phyloP scores from a whole-genome alignment of 805 yeast species.

The Spathaspora hagerdaliae region DNA sequence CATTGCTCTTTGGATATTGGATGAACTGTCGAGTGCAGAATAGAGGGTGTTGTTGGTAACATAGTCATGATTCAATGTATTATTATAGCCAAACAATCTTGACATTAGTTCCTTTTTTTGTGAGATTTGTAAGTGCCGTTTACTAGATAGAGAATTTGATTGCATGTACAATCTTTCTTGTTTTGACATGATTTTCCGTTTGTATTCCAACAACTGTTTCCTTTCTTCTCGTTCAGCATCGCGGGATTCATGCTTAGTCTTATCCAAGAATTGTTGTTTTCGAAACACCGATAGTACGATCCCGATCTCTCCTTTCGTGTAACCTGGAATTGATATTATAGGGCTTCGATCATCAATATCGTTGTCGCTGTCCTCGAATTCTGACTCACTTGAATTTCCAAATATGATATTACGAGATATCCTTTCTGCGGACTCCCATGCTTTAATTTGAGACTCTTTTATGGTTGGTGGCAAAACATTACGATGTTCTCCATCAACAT shows the following conservation, averaged over 20 bases:
- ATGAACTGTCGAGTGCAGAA: conserved; percentile 32
- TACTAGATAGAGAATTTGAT: conserved; percentile 27
- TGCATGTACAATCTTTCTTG: conserved; percentile 33
- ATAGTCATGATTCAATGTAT: conserved; percentile 35
- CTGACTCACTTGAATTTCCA: conserved; percentile 23
- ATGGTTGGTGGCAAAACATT: conserved; percentile 27
- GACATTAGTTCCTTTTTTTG: conserved; percentile 39
- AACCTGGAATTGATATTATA: conserved; percentile 35
- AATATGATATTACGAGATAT: conserved; percentile 33
- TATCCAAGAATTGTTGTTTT: neutral
- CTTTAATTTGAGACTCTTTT: conserved; percentile 39
- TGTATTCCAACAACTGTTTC: conserved; percentile 22
- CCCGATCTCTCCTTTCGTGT: conserved; percentile 32
- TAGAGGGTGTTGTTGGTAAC: conserved; percentile 39
- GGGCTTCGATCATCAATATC: conserved; percentile 7
- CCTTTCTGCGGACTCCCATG: conserved; percentile 44
- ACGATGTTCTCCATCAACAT: conserved; percentile 8
- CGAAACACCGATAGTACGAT: conserved; percentile 5
- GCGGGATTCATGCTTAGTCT: neutral
- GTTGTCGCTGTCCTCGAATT: conserved; percentile 15
- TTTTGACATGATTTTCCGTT: conserved; percentile 26
- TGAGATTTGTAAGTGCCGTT: conserved; percentile 35
- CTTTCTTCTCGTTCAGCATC: conserved; percentile 18
- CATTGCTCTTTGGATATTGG: conserved; percentile 34
- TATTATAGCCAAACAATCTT: conserved; percentile 35